A percentile compares a stretch with the other conserved stretches of the same genome.
phyloP scores from a whole-genome alignment of 2,329 filamentous ascomycete species.

The Harringtonia aguacate region DNA sequence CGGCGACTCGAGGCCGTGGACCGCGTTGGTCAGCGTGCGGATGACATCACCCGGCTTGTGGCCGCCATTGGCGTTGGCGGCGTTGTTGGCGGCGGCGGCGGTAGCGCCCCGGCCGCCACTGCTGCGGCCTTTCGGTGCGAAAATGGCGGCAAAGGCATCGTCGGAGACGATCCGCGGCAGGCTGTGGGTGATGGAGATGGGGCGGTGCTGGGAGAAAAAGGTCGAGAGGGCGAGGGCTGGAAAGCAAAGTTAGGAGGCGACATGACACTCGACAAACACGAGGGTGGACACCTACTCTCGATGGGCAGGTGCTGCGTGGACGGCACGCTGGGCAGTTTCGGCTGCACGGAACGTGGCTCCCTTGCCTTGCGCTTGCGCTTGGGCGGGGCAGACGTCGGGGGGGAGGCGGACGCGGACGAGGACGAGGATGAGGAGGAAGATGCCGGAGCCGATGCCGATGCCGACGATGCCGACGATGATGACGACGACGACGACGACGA shows the following conservation, averaged over 20 bases:
- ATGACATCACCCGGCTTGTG: constrained; percentile 51
- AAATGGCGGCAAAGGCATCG: constrained; percentile 76
- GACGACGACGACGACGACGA: constrained; percentile 20
- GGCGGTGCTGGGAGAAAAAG: constrained; percentile 93
- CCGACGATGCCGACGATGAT: constrained; percentile 29
- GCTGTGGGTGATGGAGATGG: constrained; percentile 77
- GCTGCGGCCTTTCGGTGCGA: constrained; percentile 44
- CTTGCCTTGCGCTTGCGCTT: constrained; percentile 51
- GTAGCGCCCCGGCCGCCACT: constrained; percentile 25
- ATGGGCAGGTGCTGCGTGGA: constrained; percentile 62
- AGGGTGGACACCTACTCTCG: constrained; percentile 39
- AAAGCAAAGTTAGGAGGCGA: constrained; percentile 7
- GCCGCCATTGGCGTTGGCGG: constrained; percentile 23
- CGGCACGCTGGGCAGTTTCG: constrained; percentile 62
- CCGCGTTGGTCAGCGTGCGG: constrained; percentile 51
- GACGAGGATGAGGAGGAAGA: background rate
- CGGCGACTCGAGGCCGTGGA: constrained; percentile 48
- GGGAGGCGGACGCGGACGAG: constrained; percentile 16
- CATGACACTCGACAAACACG: background rate
- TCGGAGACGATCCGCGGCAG: constrained; percentile 63
- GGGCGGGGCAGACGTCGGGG: constrained; percentile 5
- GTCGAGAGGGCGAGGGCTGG: constrained; percentile 77
- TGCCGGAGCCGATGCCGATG: background rate
- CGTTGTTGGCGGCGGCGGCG: constrained; percentile 49
- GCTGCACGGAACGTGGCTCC: constrained; percentile 29